phyloP scores from a whole-genome alignment of 306 rosid species.

The Ziziphus jujuba region DNA sequence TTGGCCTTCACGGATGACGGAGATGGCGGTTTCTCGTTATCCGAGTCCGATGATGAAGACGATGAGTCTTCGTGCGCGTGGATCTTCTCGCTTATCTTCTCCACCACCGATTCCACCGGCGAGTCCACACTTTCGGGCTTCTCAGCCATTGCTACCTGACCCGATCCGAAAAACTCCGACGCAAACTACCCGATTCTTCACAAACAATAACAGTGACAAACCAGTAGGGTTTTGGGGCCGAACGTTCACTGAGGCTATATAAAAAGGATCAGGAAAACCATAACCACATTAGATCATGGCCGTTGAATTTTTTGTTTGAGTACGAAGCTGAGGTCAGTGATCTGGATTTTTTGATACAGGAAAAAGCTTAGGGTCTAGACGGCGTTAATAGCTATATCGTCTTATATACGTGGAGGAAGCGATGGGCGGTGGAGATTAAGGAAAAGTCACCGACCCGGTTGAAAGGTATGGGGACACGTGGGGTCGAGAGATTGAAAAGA shows the following conservation, averaged over 20 bases:
- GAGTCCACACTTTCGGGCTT: conserved; percentile 46
- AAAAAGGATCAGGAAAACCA: conserved; percentile 36
- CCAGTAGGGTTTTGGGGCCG: conserved; percentile 23
- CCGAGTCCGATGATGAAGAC: conserved; percentile 57
- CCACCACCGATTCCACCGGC: conserved; percentile 41
- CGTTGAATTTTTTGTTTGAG: not conserved
- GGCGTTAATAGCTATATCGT: conserved; percentile 17
- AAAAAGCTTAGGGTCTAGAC: not conserved
- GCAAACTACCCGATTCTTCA: not conserved
- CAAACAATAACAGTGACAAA: not conserved
- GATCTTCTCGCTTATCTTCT: conserved; percentile 68
- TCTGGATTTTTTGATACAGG: not conserved
- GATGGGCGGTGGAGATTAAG: conserved; percentile 21
- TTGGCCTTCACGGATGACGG: conserved; percentile 44
- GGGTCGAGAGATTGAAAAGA: conserved; percentile 4
- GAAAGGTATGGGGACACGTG: conserved; percentile 26
- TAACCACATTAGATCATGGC: conserved; percentile 41
- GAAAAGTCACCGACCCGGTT: conserved; percentile 26
- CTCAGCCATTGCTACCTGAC: conserved; percentile 56
- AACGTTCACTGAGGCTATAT: conserved; percentile 13
- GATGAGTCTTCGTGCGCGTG: conserved; percentile 53
- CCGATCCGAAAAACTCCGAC: conserved; percentile 14
- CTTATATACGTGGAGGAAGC: not conserved
- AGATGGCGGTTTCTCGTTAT: conserved; percentile 37
- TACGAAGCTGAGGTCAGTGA: conserved; percentile 15